Evolutionary conservation across 495 filamentous ascomycete species (phyloP).

Genomic region (Aspergillus carlsbadensis): DNA sequence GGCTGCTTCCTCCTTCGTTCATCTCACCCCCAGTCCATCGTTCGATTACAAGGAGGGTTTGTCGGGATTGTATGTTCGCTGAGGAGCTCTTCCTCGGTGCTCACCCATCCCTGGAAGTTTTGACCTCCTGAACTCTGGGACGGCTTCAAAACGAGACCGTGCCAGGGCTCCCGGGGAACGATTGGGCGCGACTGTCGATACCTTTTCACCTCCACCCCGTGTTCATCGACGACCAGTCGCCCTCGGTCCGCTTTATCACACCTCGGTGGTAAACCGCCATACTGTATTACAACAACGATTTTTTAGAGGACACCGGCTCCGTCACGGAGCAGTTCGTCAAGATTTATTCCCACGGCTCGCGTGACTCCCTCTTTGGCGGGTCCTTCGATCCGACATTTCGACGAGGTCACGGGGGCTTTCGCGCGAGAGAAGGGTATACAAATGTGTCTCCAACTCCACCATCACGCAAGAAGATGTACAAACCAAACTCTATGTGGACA

Average conservation of each 20-base stretch:
- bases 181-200: constrained; percentile 5
- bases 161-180: neutral
- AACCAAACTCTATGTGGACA: constrained; percentile 80
- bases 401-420: constrained; percentile 48
- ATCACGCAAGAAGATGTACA: constrained; percentile 58
- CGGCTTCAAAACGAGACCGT: constrained; percentile 2
- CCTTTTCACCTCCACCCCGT: neutral
- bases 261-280: constrained; percentile 39
- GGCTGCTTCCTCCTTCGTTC: constrained; percentile 4
- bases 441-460: constrained; percentile 26
- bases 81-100: constrained; percentile 4
- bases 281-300: constrained; percentile 33
- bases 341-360: constrained; percentile 60
- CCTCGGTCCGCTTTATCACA: neutral
- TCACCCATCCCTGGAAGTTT: constrained; percentile 7
- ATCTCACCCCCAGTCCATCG: constrained; percentile 1
- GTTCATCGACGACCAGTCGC: neutral
- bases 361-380: constrained; percentile 65
- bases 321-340: constrained; percentile 52
- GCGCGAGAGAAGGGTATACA: constrained; percentile 55
- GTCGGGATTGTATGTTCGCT: constrained; percentile 16
- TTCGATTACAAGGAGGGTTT: neutral
- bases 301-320: constrained; percentile 37
- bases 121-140: constrained; percentile 18
- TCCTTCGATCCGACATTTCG: constrained; percentile 53